Evolutionary conservation across 192 early-diverging fungal species (phyloP).

Genomic region (Backusella psychrophila): DNA sequence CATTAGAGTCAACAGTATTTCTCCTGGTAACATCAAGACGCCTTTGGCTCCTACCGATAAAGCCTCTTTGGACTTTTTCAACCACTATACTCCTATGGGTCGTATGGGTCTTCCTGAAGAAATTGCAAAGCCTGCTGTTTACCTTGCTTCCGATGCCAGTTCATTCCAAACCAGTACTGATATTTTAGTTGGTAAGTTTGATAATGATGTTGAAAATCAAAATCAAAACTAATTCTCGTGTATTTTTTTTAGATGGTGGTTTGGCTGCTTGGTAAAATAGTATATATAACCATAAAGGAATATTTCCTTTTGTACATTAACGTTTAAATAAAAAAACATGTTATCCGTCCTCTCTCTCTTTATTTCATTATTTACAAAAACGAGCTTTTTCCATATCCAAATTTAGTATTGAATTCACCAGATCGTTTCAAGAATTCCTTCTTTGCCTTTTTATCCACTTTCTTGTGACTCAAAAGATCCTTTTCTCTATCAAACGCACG

Average conservation of each 20-base stretch:
- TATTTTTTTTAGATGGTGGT: background rate
- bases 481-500: slow-evolving; percentile 35
- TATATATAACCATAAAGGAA: background rate
- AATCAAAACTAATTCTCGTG: background rate
- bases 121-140: slow-evolving; percentile 16
- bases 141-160: slow-evolving; percentile 24
- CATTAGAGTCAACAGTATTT: slow-evolving; percentile 31
- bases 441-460: slow-evolving; percentile 26
- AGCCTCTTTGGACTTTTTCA: slow-evolving; percentile 10
- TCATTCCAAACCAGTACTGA: slow-evolving; percentile 24
- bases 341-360: background rate
- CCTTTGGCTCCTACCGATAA: slow-evolving; percentile 17
- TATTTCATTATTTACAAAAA: slow-evolving; percentile 19
- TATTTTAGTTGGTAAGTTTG: slow-evolving; percentile 11
- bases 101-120: slow-evolving; percentile 26
- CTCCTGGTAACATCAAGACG: slow-evolving; percentile 27
- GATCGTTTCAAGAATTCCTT: slow-evolving; percentile 29
- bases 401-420: slow-evolving; percentile 15
- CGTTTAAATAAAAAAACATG: background rate
- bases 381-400: slow-evolving; percentile 25
- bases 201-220: background rate
- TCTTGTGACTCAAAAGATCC: slow-evolving; percentile 20
- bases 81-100: slow-evolving; percentile 19
- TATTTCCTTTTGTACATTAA: background rate
- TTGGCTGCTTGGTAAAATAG: background rate